Evolutionary conservation across 495 filamentous ascomycete species (phyloP).

Genomic region (Durotheca rogersii): DNA sequence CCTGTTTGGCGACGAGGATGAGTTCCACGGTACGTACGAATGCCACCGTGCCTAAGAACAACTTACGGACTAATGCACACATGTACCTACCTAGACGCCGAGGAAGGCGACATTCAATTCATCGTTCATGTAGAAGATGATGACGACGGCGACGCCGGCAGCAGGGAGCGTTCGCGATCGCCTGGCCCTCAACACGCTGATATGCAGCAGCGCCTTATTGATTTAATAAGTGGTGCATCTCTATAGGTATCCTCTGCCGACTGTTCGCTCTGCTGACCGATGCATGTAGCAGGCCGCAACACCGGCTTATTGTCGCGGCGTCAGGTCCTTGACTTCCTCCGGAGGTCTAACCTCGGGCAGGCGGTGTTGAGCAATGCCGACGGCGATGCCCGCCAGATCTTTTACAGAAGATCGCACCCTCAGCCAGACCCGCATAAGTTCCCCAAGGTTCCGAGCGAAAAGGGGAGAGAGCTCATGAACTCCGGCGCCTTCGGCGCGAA

Average conservation of each 20-base stretch:
- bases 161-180: slow-evolving; percentile 9
- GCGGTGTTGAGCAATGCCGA: slow-evolving; percentile 43
- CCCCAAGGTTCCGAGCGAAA: slow-evolving; percentile 76
- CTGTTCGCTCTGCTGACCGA: neutral
- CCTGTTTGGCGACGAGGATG: slow-evolving; percentile 43
- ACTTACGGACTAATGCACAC: slow-evolving; percentile 3
- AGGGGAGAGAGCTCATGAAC: slow-evolving; percentile 73
- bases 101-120: slow-evolving; percentile 35
- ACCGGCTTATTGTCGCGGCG: slow-evolving; percentile 39
- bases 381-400: slow-evolving; percentile 39
- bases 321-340: slow-evolving; percentile 52
- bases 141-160: slow-evolving; percentile 32
- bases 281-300: slow-evolving; percentile 30
- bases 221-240: slow-evolving; percentile 33
- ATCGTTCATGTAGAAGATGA: slow-evolving; percentile 35
- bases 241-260: neutral
- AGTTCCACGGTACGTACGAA: slow-evolving; percentile 40
- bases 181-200: slow-evolving; percentile 20
- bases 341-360: slow-evolving; percentile 43
- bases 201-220: slow-evolving; percentile 34
- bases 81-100: slow-evolving; percentile 23
- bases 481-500: slow-evolving; percentile 74
- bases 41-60: slow-evolving; percentile 8
- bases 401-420: slow-evolving; percentile 32
- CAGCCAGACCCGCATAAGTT: slow-evolving; percentile 50